These are phyloP conservation scores for Morella rubra DNA, from an alignment of 306 rosid species.

Conservation along the genomic window DNA sequence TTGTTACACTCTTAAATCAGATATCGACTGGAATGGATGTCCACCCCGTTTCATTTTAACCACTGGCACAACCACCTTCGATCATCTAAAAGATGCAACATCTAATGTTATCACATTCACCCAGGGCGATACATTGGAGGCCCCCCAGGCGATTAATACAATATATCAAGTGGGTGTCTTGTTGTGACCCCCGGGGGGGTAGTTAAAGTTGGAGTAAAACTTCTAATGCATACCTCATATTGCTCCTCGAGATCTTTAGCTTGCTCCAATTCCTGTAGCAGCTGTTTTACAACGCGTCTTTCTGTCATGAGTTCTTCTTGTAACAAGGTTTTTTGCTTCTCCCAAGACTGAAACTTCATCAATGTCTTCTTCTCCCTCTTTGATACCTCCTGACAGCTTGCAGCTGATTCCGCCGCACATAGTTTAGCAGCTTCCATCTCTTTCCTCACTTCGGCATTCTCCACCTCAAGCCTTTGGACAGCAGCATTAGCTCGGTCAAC, in stretches of 20 bases:
- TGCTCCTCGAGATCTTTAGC: constrained; percentile 60
- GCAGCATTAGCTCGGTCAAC: constrained; percentile 83
- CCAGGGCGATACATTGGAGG: not conserved
- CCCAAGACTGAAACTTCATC: constrained; percentile 70
- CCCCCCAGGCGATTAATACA: not conserved
- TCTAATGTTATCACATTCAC: not conserved
- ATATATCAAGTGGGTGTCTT: constrained; percentile 5
- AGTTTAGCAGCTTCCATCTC: constrained; percentile 84
- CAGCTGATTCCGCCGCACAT: constrained; percentile 71
- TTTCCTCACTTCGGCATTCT: constrained; percentile 65
- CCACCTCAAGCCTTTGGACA: constrained; percentile 72
- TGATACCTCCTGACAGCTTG: constrained; percentile 73
- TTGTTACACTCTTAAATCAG: not conserved
- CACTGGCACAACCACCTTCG: constrained; percentile 1
- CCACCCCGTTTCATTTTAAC: not conserved
- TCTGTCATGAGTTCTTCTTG: constrained; percentile 65
- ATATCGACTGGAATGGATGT: constrained; percentile 1
- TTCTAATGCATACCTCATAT: constrained; percentile 62
- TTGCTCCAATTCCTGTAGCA: constrained; percentile 60
- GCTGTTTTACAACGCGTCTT: constrained; percentile 52
- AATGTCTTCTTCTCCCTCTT: constrained; percentile 75
- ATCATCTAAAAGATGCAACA: constrained; percentile 8
- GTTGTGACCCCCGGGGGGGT: not conserved
- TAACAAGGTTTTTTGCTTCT: constrained; percentile 65
- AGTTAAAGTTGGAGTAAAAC: constrained; percentile 12